Evolutionary conservation across 225 moss, liverwort and hornwort genomes (phyloP).

Genomic region (Straminergon stramineum): DNA sequence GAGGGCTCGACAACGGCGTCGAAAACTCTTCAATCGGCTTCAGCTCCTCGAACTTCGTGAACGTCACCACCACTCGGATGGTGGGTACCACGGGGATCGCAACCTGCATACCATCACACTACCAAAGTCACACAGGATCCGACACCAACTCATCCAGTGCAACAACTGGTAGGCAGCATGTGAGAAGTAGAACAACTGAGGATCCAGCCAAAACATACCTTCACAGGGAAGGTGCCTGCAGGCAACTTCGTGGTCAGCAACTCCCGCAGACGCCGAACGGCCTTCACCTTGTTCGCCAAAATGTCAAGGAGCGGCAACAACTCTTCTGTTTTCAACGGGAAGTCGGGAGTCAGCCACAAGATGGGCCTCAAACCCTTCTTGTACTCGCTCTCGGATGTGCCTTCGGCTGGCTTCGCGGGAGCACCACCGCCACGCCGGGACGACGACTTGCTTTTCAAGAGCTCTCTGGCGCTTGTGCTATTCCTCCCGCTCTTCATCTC

Average conservation of each 20-base stretch:
- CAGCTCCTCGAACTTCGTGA: conserved; percentile 95
- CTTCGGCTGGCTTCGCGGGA: conserved; percentile 32
- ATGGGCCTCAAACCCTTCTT: conserved; percentile 95
- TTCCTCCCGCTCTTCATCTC: conserved; percentile 41
- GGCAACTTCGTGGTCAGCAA: conserved; percentile 89
- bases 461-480: conserved; percentile 28
- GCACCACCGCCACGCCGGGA: conserved; percentile 32
- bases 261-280: conserved; percentile 82
- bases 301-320: conserved; percentile 90
- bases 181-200: neutral
- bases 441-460: conserved; percentile 37
- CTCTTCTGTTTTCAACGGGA: conserved; percentile 87
- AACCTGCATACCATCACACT: conserved; percentile 32
- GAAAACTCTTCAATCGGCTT: conserved; percentile 85
- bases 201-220: conserved; percentile 25
- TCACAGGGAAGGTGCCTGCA: conserved; percentile 81
- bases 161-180: neutral
- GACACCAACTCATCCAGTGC: neutral
- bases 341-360: conserved; percentile 92
- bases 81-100: conserved; percentile 98
- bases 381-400: conserved; percentile 80
- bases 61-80: conserved; percentile 93
- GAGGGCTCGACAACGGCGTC: conserved; percentile 88
- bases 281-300: conserved; percentile 97
- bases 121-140: neutral